Evolutionary conservation across 192 early-diverging fungal genomes (phyloP).

Genomic region (Coemansia sp.): DNA sequence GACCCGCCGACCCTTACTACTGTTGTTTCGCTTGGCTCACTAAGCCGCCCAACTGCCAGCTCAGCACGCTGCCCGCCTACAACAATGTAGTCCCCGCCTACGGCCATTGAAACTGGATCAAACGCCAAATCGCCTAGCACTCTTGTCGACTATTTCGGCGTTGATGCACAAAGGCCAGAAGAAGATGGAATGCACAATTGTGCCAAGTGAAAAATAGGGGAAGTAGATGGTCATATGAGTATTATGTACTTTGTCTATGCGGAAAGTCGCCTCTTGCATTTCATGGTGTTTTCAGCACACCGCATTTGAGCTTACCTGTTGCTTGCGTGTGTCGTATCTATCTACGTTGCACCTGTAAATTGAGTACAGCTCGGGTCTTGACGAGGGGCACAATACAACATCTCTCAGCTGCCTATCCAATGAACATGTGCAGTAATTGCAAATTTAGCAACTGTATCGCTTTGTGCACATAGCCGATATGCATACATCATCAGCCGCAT

Average conservation of each 20-base stretch:
- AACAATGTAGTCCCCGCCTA: slow-evolving; percentile 79
- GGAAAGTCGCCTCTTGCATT: neutral
- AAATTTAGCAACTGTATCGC: slow-evolving; percentile 2
- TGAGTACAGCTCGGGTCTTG: slow-evolving; percentile 73
- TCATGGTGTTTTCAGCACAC: neutral
- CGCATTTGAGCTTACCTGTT: slow-evolving; percentile 23
- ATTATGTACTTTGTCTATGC: neutral
- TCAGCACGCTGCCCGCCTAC: slow-evolving; percentile 90
- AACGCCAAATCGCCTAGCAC: slow-evolving; percentile 73
- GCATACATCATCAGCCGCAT: neutral
- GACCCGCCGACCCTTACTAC: slow-evolving; percentile 36
- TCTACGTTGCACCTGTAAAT: slow-evolving; percentile 55
- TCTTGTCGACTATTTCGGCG: slow-evolving; percentile 44
- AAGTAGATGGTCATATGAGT: neutral
- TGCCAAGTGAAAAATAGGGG: slow-evolving; percentile 16
- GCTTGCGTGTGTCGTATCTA: slow-evolving; percentile 56
- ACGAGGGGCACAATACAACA: slow-evolving; percentile 73
- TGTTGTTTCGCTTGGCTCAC: slow-evolving; percentile 26
- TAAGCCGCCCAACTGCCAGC: slow-evolving; percentile 64
- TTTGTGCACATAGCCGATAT: neutral
- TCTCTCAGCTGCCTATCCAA: slow-evolving; percentile 85
- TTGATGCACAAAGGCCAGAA: neutral
- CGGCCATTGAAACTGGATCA: slow-evolving; percentile 72
- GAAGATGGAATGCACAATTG: neutral
- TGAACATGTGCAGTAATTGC: slow-evolving; percentile 3